Evolutionary conservation across 2,329 filamentous ascomycete species (phyloP).

Genomic region (Ophiostoma pallidulum): DNA sequence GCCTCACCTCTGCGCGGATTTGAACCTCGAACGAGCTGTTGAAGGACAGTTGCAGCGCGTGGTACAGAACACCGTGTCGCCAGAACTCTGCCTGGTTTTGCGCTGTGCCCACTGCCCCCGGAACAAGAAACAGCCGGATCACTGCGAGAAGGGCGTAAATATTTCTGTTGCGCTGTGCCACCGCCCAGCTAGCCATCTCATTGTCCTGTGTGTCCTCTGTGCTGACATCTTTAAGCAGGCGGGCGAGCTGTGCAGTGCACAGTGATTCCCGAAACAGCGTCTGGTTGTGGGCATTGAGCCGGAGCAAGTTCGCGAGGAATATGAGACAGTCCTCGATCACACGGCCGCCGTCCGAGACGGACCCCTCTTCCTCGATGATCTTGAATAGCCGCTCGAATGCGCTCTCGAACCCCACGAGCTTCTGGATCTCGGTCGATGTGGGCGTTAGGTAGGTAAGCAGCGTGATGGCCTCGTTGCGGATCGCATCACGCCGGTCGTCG

Average conservation of each 20-base stretch:
- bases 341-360: conserved; percentile 70
- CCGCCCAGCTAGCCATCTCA: conserved; percentile 63
- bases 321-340: conserved; percentile 90
- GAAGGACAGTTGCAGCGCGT: conserved; percentile 77
- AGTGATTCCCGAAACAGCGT: conserved; percentile 88
- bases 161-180: conserved; percentile 76
- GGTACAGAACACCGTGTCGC: conserved; percentile 68
- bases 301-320: conserved; percentile 77
- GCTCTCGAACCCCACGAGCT: conserved; percentile 90
- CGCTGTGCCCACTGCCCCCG: conserved; percentile 68
- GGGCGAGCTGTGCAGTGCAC: conserved; percentile 62
- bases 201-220: conserved; percentile 28
- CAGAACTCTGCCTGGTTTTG: conserved; percentile 83
- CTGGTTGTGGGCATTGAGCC: conserved; percentile 84
- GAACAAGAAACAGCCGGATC: conserved; percentile 72
- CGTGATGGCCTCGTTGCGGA: conserved; percentile 80
- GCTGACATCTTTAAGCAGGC: conserved; percentile 51
- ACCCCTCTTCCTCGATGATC: conserved; percentile 74
- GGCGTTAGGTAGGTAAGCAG: conserved; percentile 83
- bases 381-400: conserved; percentile 80
- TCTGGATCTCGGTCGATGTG: conserved; percentile 79
- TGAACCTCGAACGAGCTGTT: conserved; percentile 59
- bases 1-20: conserved; percentile 68
- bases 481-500: conserved; percentile 75
- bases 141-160: conserved; percentile 83